phyloP scores from a whole-genome alignment of 208 protist species.

The Vickermania spadyakhi region DNA sequence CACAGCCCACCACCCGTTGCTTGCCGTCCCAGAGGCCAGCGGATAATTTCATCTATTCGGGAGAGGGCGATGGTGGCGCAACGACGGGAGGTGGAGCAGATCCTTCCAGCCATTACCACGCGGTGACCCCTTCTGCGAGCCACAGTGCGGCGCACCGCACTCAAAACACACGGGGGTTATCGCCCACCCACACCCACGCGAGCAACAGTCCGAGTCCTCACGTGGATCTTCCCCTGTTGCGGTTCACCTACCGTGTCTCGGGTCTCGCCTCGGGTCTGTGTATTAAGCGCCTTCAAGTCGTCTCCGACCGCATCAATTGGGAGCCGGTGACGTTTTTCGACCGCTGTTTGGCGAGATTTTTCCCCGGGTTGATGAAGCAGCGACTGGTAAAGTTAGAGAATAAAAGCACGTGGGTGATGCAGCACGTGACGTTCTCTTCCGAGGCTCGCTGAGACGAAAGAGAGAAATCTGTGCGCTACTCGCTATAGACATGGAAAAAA shows the following conservation, averaged over 20 bases:
- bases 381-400: constrained; percentile 66
- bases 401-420: constrained; percentile 77
- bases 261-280: constrained; percentile 45
- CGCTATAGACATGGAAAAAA: constrained; percentile 4
- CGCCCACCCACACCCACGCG: too few relatives aligned
- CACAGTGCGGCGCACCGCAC: too few relatives aligned
- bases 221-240: constrained; percentile 23
- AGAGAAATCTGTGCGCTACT: neutral
- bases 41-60: too few relatives aligned
- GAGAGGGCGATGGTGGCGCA: too few relatives aligned
- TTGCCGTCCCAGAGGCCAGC: too few relatives aligned
- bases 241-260: constrained; percentile 48
- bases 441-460: neutral
- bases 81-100: too few relatives aligned
- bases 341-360: constrained; percentile 18
- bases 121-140: too few relatives aligned
- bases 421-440: constrained; percentile 20
- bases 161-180: too few relatives aligned
- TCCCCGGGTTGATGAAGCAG: constrained; percentile 27
- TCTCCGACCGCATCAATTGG: constrained; percentile 59
- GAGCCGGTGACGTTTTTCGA: constrained; percentile 40
- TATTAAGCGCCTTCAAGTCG: constrained; percentile 60
- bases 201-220: too few relatives aligned
- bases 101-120: too few relatives aligned
- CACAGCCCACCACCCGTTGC: too few relatives aligned